phyloP scores from a whole-genome alignment of 1,139 yeast species.

The Kurtzmaniella quercitrusa region DNA sequence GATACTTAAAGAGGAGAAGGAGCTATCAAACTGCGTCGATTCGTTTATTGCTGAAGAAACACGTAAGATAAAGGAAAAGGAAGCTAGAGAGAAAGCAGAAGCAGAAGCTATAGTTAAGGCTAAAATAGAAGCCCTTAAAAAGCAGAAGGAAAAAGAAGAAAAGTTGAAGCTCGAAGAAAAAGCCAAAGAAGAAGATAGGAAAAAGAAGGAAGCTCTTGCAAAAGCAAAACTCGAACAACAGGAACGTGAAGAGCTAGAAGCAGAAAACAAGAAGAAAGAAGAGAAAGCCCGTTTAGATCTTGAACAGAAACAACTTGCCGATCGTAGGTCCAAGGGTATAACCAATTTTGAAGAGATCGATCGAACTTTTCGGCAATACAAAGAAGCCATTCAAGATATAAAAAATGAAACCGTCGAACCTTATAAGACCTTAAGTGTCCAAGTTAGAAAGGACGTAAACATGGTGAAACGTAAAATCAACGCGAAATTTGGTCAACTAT shows the following conservation, averaged over 20 bases:
- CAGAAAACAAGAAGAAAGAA: constrained; percentile 9
- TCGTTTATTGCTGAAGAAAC: background rate
- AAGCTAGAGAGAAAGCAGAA: constrained; percentile 10
- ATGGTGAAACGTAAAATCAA: constrained; percentile 65
- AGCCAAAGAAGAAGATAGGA: constrained; percentile 6
- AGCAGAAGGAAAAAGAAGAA: constrained; percentile 12
- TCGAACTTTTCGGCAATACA: constrained; percentile 46
- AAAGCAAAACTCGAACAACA: constrained; percentile 10
- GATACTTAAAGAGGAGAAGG: constrained; percentile 11
- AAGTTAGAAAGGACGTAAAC: constrained; percentile 37
- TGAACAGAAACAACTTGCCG: constrained; percentile 11
- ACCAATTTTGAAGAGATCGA: constrained; percentile 42
- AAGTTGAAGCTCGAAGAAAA: constrained; percentile 7
- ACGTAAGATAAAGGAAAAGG: constrained; percentile 8
- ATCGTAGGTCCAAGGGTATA: constrained; percentile 10
- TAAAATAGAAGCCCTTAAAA: constrained; percentile 7
- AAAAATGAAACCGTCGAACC: constrained; percentile 53
- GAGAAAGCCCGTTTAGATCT: constrained; percentile 10
- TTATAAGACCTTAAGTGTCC: constrained; percentile 37
- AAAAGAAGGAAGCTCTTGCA: constrained; percentile 8
- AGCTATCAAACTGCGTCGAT: background rate
- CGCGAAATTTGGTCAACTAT: constrained; percentile 88
- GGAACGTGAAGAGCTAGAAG: constrained; percentile 8
- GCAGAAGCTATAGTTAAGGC: constrained; percentile 6
- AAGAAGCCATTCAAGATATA: constrained; percentile 53